Conservation (phyloP, 768 basidiomycete species). For the Butyriboletus loyo region DNA sequence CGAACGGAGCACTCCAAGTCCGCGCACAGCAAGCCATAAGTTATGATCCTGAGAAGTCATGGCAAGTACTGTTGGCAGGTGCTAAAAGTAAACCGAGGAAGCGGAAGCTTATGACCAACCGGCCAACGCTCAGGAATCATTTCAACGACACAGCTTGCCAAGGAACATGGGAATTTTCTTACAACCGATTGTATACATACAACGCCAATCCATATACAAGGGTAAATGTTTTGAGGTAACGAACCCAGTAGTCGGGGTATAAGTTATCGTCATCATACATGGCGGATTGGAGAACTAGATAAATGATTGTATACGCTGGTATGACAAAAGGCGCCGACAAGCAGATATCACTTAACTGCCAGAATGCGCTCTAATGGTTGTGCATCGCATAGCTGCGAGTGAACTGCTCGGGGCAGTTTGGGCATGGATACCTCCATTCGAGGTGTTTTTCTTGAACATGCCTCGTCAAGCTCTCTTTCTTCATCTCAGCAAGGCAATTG, state of each 20-base stretch:
- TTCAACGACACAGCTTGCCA: constrained; percentile 19
- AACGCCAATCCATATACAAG: neutral
- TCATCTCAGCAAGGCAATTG: constrained; percentile 19
- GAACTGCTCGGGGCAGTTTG: constrained; percentile 20
- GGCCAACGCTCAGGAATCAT: neutral
- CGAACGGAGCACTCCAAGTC: no score
- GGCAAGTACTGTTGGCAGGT: no score
- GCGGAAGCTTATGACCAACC: neutral
- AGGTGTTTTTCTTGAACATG: constrained; percentile 30
- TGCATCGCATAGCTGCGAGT: constrained; percentile 22
- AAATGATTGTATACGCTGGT: no score
- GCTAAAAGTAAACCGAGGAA: no score
- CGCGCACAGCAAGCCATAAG: no score
- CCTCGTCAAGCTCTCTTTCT: constrained; percentile 25
- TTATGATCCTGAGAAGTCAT: no score
- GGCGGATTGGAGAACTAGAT: no score
- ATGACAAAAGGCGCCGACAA: neutral
- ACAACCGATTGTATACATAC: neutral
- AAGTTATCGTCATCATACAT: neutral
- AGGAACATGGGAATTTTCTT: constrained; percentile 5
- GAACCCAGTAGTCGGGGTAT: neutral
- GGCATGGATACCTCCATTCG: constrained; percentile 12
- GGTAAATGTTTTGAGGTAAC: neutral
- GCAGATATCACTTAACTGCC: neutral
- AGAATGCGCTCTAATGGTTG: constrained; percentile 14